These are phyloP conservation scores for Annona squamosa DNA, from an alignment of 164 flowering plant species.

Conservation along the genomic window DNA sequence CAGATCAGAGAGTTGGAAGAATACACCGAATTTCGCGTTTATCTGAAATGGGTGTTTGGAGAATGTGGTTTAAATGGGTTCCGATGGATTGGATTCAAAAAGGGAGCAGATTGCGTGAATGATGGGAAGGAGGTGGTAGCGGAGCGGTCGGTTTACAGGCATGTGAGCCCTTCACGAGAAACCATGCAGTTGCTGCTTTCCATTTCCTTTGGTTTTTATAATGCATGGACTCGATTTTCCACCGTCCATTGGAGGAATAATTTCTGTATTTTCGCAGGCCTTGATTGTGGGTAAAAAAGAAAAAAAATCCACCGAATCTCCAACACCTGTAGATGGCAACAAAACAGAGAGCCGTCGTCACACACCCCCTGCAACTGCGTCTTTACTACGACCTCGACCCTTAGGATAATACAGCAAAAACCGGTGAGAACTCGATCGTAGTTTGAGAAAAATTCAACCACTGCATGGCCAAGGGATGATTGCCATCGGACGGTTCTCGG, in stretches of 20 bases:
- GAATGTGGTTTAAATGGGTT: constrained; percentile 12
- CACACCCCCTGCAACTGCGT: not conserved
- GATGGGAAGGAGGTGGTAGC: not conserved
- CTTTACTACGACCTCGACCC: not conserved
- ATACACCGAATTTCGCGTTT: not conserved
- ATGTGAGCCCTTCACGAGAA: constrained; percentile 24
- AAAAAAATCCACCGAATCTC: not conserved
- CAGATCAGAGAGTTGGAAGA: not conserved
- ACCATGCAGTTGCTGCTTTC: not conserved
- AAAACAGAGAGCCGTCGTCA: not conserved
- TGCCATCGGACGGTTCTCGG: too few relatives aligned
- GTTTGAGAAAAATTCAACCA: too few relatives aligned
- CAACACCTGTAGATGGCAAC: not conserved
- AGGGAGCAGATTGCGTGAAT: constrained; percentile 8
- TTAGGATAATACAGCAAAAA: too few relatives aligned
- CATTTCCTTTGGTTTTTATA: not conserved
- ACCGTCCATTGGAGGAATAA: not conserved
- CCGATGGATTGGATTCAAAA: not conserved
- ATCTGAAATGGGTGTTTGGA: constrained; percentile 2
- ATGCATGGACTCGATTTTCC: not conserved
- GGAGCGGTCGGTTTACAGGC: constrained; percentile 8
- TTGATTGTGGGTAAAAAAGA: not conserved
- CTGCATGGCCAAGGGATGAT: too few relatives aligned
- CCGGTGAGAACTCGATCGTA: too few relatives aligned
- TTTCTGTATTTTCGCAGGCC: not conserved